Conservation (phyloP, 202 grass and related monocot species). For the Dendrocalamus latiflorus region DNA sequence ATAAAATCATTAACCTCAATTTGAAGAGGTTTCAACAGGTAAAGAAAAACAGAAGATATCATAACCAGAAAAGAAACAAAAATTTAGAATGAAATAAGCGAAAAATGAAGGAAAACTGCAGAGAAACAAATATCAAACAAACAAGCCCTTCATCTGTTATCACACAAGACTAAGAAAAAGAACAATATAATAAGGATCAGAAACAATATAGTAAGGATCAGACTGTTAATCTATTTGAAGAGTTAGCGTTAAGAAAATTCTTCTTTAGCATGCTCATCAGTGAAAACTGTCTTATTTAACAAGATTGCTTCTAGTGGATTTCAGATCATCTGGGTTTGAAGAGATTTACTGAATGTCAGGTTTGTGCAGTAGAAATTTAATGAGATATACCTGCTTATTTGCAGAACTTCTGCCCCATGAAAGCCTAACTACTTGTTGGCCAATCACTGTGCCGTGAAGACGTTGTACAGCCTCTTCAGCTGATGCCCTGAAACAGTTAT, state of each 20-base stretch:
- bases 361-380: neutral
- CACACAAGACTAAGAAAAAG: neutral
- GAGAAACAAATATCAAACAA: conserved; percentile 12
- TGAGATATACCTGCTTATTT: conserved; percentile 77
- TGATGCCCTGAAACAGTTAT: conserved; percentile 54
- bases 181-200: neutral
- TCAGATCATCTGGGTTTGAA: neutral
- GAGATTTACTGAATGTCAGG: neutral
- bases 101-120: neutral
- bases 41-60: neutral
- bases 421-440: conserved; percentile 88
- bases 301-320: neutral
- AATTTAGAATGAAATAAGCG: neutral
- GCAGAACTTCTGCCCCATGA: conserved; percentile 91
- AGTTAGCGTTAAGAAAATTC: neutral
- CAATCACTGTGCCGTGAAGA: conserved; percentile 88
- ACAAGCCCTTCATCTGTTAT: neutral
- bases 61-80: conserved; percentile 3
- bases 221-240: neutral
- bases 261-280: conserved; percentile 19
- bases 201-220: too few relatives aligned
- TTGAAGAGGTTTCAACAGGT: conserved; percentile 19
- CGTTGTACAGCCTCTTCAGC: conserved; percentile 95
- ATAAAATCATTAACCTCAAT: conserved; percentile 4
- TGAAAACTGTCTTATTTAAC: neutral